These are phyloP conservation scores for Circinella minor DNA, from an alignment of 371 early-diverging fungal species.

Conservation along the genomic window DNA sequence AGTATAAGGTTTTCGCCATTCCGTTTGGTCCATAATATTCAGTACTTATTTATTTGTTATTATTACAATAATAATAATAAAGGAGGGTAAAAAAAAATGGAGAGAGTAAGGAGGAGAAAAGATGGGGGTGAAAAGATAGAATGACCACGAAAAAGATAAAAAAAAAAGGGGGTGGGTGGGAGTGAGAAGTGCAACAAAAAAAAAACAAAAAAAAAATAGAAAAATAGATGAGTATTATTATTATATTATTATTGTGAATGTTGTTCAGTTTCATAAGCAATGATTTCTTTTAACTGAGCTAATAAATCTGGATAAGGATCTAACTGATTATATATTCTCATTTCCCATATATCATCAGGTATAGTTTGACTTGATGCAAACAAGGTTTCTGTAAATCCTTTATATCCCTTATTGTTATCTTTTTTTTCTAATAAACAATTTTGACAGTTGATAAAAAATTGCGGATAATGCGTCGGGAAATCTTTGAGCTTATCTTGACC, in stretches of 20 bases:
- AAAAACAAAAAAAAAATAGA: not conserved
- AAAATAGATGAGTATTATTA: too few species aligned
- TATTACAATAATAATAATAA: not conserved
- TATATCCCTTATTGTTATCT: constrained; percentile 5
- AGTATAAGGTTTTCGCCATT: constrained; percentile 16
- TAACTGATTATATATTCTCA: constrained; percentile 43
- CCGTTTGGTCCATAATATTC: constrained; percentile 1
- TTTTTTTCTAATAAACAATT: constrained; percentile 16
- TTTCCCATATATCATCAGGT: constrained; percentile 52
- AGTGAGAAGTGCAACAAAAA: not conserved
- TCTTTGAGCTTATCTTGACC: constrained; percentile 32
- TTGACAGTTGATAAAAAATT: constrained; percentile 57
- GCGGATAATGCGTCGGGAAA: constrained; percentile 55
- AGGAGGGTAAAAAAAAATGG: not conserved
- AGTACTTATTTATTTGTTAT: not conserved
- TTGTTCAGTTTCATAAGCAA: constrained; percentile 56
- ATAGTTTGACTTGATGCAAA: constrained; percentile 20
- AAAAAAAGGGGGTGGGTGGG: not conserved
- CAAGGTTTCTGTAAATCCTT: constrained; percentile 25
- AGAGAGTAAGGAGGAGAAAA: not conserved
- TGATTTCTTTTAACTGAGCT: constrained; percentile 60
- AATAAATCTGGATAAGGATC: constrained; percentile 48
- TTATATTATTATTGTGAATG: not conserved
- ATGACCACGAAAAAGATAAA: too few species aligned
- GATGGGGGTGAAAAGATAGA: too few species aligned